Evolutionary conservation across 805 yeast species (phyloP).

Genomic region (Yamadazyma nakazawae): DNA sequence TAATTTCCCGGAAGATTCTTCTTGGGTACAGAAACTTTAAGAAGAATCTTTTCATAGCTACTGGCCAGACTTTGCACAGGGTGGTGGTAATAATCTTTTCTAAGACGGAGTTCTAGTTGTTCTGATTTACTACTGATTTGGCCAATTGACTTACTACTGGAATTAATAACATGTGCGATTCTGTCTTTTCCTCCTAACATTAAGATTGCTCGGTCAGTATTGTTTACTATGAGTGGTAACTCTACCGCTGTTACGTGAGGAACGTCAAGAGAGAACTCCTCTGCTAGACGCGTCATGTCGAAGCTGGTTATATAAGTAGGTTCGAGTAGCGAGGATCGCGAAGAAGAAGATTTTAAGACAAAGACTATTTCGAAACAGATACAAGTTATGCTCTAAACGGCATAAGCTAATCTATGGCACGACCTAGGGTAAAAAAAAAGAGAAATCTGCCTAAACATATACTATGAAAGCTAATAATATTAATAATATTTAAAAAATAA

Average conservation of each 20-base stretch:
- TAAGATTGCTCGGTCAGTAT: constrained; percentile 58
- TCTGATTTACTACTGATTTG: constrained; percentile 1
- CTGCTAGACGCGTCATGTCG: constrained; percentile 33
- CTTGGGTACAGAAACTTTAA: constrained; percentile 62
- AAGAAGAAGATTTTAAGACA: neutral
- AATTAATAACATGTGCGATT: constrained; percentile 41
- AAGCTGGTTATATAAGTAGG: neutral
- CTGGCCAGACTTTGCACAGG: constrained; percentile 57
- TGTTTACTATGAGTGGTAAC: constrained; percentile 67
- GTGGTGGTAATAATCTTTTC: constrained; percentile 50
- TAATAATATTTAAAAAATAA: constrained; percentile 7
- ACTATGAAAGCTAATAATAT: too few relatives aligned
- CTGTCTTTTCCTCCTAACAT: constrained; percentile 64
- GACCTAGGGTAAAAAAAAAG: too few relatives aligned
- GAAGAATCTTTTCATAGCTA: constrained; percentile 53
- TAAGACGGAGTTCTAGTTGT: constrained; percentile 37
- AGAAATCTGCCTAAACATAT: neutral
- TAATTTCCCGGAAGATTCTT: constrained; percentile 40
- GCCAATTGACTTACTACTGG: constrained; percentile 20
- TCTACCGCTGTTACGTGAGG: constrained; percentile 77
- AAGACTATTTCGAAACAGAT: too few relatives aligned
- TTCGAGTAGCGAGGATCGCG: neutral
- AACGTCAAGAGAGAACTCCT: constrained; percentile 61
- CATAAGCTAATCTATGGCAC: too few relatives aligned
- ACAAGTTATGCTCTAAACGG: too few relatives aligned